Percentiles rank a stretch among this genome's conserved stretches.
phyloP scores from a whole-genome alignment of 1,139 yeast genomes.

The Pneumocystis murina region DNA sequence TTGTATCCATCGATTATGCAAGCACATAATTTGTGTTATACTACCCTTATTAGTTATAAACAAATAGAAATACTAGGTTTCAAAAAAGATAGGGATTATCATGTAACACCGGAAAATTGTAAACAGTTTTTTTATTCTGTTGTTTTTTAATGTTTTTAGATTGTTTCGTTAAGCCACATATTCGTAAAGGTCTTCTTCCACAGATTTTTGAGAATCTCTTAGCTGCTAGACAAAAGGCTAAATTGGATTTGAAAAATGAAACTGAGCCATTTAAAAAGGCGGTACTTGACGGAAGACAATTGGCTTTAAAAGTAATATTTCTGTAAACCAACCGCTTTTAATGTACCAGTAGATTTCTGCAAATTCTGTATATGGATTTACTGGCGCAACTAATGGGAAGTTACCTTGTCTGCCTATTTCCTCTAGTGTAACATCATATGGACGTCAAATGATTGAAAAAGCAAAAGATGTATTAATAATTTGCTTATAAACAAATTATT shows the following conservation, averaged over 20 bases:
- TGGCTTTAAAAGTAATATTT: constrained; percentile 55
- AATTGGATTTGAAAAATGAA: constrained; percentile 76
- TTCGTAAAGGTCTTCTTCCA: constrained; percentile 77
- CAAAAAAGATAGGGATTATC: constrained; percentile 61
- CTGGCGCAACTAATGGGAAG: constrained; percentile 97
- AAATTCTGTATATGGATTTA: constrained; percentile 94
- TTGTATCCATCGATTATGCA: constrained; percentile 97
- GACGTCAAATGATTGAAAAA: constrained; percentile 89
- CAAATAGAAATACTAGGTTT: constrained; percentile 54
- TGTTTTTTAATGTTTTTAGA: constrained; percentile 19
- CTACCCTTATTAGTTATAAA: constrained; percentile 60
- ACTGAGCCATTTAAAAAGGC: constrained; percentile 87
- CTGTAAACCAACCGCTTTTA: background rate
- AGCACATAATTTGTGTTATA: constrained; percentile 97
- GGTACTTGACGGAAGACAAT: constrained; percentile 90
- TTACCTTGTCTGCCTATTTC: constrained; percentile 94
- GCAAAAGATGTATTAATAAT: constrained; percentile 38
- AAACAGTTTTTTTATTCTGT: background rate
- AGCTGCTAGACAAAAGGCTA: constrained; percentile 85
- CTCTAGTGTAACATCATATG: constrained; percentile 88
- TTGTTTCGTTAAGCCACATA: constrained; percentile 58
- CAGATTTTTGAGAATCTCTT: constrained; percentile 79
- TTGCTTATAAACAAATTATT: background rate
- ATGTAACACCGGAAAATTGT: constrained; percentile 76
- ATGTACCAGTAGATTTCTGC: constrained; percentile 43